Evolutionary conservation across 352 stramenopile species (phyloP), one percentile per base, ranked within the genome.

Genomic region (Pythium brassicae): DNA sequence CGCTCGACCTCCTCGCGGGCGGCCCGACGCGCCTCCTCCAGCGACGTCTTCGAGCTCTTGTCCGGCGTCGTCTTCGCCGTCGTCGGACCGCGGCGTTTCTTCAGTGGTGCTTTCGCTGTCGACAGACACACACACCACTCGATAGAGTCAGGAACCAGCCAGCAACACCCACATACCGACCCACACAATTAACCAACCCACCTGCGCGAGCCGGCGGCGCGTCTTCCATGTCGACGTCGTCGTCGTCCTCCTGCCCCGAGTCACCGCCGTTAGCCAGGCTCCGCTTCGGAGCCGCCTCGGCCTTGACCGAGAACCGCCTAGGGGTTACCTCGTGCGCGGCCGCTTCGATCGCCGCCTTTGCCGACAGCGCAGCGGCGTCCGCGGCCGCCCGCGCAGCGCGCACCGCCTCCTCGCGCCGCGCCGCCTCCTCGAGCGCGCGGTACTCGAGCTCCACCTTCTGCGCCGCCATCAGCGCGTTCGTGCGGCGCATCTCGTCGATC

Each of bases 1-100:
- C 72, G 71, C 34, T 85, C 76, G 12, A 90, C 72, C n/a, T 87
- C 79, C 29, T 86, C 76, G 55, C 87, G 80, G n/a, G 82, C 82
- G 22, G 78, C 79, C 37, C 74, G 76, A 37, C 79, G 73, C 12
- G 78, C 82, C 43, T 89, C 76, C 25, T 75, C 82, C 35, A 90
- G 44, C 19, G 74, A 73, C 70, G 80, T 83, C 40, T 63, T 66
- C 55, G 32, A 23, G 43, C 39, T 57, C 73, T 83, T 68, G 47
- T 56, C 49, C 19, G 49, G 42, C 26, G 51, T 57, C 55, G 59
- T 49, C 54, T 76, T 61, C 11, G 69, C 66, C 57, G 87, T 91
- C 26, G 32, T 63, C 32, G 69, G 66, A 34, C 69, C 71, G 35
- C 74, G 74, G 45, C 68, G 61, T 32, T 84, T 86, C 64, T 88